Evolutionary conservation across 306 rosid genomes (phyloP).

Genomic region (Dalbergia cultrata): DNA sequence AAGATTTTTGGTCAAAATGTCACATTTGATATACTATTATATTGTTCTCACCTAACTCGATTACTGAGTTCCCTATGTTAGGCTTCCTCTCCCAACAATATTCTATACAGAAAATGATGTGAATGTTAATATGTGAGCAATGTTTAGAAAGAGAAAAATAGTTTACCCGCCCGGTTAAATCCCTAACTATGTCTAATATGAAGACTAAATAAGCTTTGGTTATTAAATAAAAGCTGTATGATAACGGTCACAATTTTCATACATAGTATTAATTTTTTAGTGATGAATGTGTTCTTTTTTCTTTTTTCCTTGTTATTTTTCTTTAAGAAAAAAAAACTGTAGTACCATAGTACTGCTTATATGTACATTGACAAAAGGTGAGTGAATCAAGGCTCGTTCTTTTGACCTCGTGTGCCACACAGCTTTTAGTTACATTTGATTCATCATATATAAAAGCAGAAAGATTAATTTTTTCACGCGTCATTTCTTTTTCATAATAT

Average conservation of each 20-base stretch:
- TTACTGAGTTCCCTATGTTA: too few species aligned
- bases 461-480: too few species aligned
- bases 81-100: too few species aligned
- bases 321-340: background rate
- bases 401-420: background rate
- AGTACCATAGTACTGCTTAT: background rate
- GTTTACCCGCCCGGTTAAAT: too few species aligned
- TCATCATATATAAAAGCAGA: too few species aligned
- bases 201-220: background rate
- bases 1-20: too few species aligned
- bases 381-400: slow-evolving; percentile 17
- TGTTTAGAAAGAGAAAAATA: too few species aligned
- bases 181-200: background rate
- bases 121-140: too few species aligned
- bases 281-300: background rate
- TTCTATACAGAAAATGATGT: too few species aligned
- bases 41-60: too few species aligned
- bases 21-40: too few species aligned
- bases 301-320: background rate
- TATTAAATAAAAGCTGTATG: background rate
- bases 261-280: background rate
- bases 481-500: background rate
- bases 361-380: background rate
- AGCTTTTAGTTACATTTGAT: background rate
- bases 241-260: background rate